Conservation (phyloP, 2,329 filamentous ascomycete genomes). For the Colletotrichum endophyticum region DNA sequence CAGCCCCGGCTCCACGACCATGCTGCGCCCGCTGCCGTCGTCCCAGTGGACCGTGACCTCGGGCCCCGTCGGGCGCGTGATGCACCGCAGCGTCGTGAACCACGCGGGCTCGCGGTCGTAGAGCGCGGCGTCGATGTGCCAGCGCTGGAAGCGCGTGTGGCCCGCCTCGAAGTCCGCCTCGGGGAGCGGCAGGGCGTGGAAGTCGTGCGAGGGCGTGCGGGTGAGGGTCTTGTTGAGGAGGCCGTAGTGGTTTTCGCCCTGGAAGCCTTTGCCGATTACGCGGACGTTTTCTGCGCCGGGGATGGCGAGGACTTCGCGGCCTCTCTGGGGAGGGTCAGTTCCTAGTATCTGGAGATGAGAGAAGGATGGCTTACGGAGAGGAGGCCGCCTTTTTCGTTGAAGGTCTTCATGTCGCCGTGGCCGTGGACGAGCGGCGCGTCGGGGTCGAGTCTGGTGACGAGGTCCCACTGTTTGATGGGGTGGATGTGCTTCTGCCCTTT, state of each 20-base stretch:
- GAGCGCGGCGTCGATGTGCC: slow-evolving; percentile 53
- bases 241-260: slow-evolving; percentile 48
- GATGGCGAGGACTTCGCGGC: slow-evolving; percentile 38
- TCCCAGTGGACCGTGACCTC: slow-evolving; percentile 31
- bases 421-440: slow-evolving; percentile 43
- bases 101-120: slow-evolving; percentile 44
- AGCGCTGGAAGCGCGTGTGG: slow-evolving; percentile 49
- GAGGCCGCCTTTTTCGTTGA: slow-evolving; percentile 43
- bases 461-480: slow-evolving; percentile 49
- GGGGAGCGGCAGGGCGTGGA: slow-evolving; percentile 36
- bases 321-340: too few species aligned
- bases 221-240: slow-evolving; percentile 39
- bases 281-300: slow-evolving; percentile 48
- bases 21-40: background rate
- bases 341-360: background rate
- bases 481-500: slow-evolving; percentile 24
- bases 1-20: background rate
- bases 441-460: slow-evolving; percentile 47
- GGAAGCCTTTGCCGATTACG: slow-evolving; percentile 49
- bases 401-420: slow-evolving; percentile 44
- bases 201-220: slow-evolving; percentile 37
- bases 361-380: slow-evolving; percentile 25
- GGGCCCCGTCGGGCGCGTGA: slow-evolving; percentile 39
- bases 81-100: slow-evolving; percentile 45
- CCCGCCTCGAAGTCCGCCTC: slow-evolving; percentile 40